Base-by-base conservation (phyloP, 2,329 filamentous ascomycete genomes). In the Claviceps purpurea region DNA sequence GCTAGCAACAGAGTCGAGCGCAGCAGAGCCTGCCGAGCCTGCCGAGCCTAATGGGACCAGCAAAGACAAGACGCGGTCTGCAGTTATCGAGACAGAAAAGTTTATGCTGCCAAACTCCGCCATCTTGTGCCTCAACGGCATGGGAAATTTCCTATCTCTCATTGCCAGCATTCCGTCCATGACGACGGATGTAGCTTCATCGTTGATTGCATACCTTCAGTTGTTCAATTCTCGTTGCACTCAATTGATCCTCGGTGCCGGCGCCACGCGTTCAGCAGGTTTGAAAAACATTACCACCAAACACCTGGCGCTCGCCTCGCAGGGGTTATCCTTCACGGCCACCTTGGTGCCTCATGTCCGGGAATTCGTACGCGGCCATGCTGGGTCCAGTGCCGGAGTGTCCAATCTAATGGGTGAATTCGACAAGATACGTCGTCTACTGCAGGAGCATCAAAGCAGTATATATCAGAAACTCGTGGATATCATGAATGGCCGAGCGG, bases 271-370 rank as follows among this genome's bases (percentile, higher is more conserved):
- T 39, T 89, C 86, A 24, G 93, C 90, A 1, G 91, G 91, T 0
- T 73, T 98, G 20, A 95, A 89, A 65, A 96, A 96, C 62, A 98
- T 98, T 65, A 95, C 88, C 0, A 95, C 93, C 0, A 93, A 93
- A 61, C 91, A 98, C 68, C 78, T 98, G 1, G 90, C 93, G 0
- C 80, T 97, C 18, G 90, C 93, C 2, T 90, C 87, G 0, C 91
- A 96, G 66, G 87, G 90, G 0, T 70, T 97, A 20, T 85, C 85
- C 45, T 96, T 98, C 65, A 82, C 95, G 46, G 86, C 90, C 24
- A 82, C 88, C 0, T 73, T 97, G 1, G 84, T 95, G 4, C 91
- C 93, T 0, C 90, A 97, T 63, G 78, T 96, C 30, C 82, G 91
- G 45, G 93, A 97, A 68, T 95, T 94, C 59, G 82, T 94, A 22